Base-by-base conservation (phyloP, 2,329 filamentous ascomycete genomes). In the Epichloe amarillans region DNA sequence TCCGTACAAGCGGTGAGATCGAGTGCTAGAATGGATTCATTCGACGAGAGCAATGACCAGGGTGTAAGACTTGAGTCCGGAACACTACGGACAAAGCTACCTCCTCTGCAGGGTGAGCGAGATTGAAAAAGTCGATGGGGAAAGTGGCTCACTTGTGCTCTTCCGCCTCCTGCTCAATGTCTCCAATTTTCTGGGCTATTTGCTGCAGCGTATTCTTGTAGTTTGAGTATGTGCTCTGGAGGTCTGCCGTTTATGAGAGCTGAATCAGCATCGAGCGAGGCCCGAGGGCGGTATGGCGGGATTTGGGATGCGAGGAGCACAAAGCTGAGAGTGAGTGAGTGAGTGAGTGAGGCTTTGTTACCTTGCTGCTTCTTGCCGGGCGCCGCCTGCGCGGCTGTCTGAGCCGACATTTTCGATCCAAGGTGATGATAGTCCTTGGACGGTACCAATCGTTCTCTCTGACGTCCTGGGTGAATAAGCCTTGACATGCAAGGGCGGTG, bases 131-230 rank as follows among this genome's bases (percentile, higher is more conserved):
- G n/a, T 30, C 10, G 30, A 30, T 11, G 36, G 30, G 14, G 37
- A 19, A n/a, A 10, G n/a, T n/a, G 47, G 17, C 35, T 45, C 12
- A 97, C 93, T 95, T 97, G 75, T 98, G 93, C 67, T 98, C 93
- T 68, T 98, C 93, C 19, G 87, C 84, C 67, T 97, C 93, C 66
- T 95, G 88, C 72, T 98, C 93, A 51, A 98, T 90, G 64, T 97
- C 90, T 40, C 93, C 93, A 60, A 98, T 96, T 68, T 95, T 97
- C 63, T 89, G 84, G 33, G 93, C 93, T 61, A 98, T 82, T 64
- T 93, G 87, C 69, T 97, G 91, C 52, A 98, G 79, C 3, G 76
- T 82, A 59, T 79, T 83, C 65, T 85, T 86, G 70, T 81, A 91
- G 69, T 82, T 88, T 58, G 79, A 79, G 66, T 93, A 93, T 60